phyloP scores from a whole-genome alignment of 1,284 basidiomycete genomes.

The Rhodotorula sp. region DNA sequence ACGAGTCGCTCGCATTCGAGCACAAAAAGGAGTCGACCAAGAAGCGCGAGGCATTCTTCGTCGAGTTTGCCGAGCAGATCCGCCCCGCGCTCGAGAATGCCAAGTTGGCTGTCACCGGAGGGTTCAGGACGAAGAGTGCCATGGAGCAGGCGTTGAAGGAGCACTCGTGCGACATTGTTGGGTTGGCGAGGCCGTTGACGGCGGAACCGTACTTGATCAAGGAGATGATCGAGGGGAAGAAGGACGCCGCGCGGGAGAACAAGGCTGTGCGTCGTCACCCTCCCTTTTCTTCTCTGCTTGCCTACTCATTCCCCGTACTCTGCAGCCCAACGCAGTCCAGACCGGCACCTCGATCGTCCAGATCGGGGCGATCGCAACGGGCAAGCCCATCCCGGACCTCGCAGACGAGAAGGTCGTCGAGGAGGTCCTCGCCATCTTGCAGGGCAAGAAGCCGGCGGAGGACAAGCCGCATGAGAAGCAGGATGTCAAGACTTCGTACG shows the following conservation, averaged over 20 bases:
- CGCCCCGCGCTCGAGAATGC: constrained; percentile 49
- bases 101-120: constrained; percentile 55
- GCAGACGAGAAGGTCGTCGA: constrained; percentile 28
- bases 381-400: constrained; percentile 40
- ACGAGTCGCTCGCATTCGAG: constrained; percentile 48
- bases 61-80: constrained; percentile 54
- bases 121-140: constrained; percentile 53
- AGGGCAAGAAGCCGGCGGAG: constrained; percentile 32
- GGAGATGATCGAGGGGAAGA: constrained; percentile 51
- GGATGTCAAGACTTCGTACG: constrained; percentile 8
- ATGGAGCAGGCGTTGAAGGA: constrained; percentile 51
- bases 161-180: constrained; percentile 49
- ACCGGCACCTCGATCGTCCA: constrained; percentile 40
- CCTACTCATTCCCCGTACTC: not conserved
- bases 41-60: constrained; percentile 52
- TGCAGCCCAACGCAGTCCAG: constrained; percentile 19
- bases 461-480: constrained; percentile 13
- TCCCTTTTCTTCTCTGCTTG: no score
- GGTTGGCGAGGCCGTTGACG: constrained; percentile 54
- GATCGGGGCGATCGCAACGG: constrained; percentile 40
- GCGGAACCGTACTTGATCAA: constrained; percentile 54
- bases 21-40: constrained; percentile 50
- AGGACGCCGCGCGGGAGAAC: constrained; percentile 31
- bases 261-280: constrained; percentile 21
- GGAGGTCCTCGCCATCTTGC: constrained; percentile 20